phyloP scores from a whole-genome alignment of 2,329 filamentous ascomycete species.

The Blastomyces silverae region DNA sequence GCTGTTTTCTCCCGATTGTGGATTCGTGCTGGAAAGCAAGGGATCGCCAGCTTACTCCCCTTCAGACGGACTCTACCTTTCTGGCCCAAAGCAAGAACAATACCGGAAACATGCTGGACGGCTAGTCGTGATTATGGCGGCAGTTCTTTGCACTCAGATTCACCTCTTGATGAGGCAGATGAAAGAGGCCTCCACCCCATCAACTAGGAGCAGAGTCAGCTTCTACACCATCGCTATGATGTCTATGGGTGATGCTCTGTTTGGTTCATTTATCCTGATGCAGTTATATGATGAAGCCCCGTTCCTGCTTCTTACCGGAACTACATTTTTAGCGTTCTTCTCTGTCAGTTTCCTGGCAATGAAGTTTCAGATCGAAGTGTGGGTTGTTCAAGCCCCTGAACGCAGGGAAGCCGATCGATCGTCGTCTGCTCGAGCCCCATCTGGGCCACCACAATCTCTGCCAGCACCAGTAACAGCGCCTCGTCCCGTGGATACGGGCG shows the following conservation, averaged over 20 bases:
- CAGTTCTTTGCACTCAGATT: conserved; percentile 48
- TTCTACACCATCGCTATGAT: conserved; percentile 58
- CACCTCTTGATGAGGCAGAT: conserved; percentile 55
- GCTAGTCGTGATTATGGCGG: conserved; percentile 48
- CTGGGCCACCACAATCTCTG: conserved; percentile 16
- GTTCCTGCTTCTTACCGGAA: conserved; percentile 50
- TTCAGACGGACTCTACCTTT: conserved; percentile 47
- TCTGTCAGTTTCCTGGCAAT: conserved; percentile 58
- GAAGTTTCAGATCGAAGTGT: conserved; percentile 61
- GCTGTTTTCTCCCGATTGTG: conserved; percentile 60
- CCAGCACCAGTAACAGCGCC: conserved; percentile 45
- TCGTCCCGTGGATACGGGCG: conserved; percentile 41
- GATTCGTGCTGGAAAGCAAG: conserved; percentile 58
- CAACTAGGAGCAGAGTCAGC: conserved; percentile 57
- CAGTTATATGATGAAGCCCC: conserved; percentile 51
- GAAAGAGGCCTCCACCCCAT: conserved; percentile 58
- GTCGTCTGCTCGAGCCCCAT: conserved; percentile 15
- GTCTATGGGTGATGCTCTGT: conserved; percentile 55
- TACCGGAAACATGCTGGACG: conserved; percentile 48
- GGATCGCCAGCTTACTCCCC: conserved; percentile 50
- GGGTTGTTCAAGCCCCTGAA: conserved; percentile 52
- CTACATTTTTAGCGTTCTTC: conserved; percentile 54
- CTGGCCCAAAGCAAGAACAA: conserved; percentile 53
- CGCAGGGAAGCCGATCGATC: conserved; percentile 33
- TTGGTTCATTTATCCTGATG: conserved; percentile 50